phyloP scores from a whole-genome alignment of 2,329 filamentous ascomycete genomes.

The Penicillium sp. region DNA sequence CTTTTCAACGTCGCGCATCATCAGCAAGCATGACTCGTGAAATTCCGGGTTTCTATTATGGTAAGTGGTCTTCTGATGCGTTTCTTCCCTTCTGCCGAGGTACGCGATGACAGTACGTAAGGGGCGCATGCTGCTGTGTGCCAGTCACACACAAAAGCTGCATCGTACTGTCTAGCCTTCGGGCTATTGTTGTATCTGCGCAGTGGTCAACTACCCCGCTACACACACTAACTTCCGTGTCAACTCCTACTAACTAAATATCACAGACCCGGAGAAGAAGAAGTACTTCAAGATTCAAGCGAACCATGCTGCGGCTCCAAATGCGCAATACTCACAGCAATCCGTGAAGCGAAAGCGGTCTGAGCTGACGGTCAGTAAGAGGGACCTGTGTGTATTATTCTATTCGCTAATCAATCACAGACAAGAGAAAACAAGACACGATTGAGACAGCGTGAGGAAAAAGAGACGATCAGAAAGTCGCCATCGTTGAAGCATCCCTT shows the following conservation, averaged over 20 bases:
- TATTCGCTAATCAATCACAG: constrained; percentile 20
- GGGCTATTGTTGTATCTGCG: not conserved
- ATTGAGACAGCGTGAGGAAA: constrained; percentile 27
- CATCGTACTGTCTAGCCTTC: not conserved
- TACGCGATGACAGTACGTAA: not conserved
- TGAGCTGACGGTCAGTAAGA: constrained; percentile 39
- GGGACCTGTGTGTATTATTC: not conserved
- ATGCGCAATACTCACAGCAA: constrained; percentile 56
- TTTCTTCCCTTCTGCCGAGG: not conserved
- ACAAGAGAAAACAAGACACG: constrained; percentile 28
- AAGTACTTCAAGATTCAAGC: constrained; percentile 68
- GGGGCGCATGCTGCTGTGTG: not conserved
- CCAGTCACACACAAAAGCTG: not conserved
- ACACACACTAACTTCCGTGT: not conserved
- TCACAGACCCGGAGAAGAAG: constrained; percentile 51
- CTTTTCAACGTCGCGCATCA: not conserved
- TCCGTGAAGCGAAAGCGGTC: constrained; percentile 57
- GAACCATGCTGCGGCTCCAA: constrained; percentile 50
- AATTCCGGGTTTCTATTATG: constrained; percentile 37
- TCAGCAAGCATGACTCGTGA: constrained; percentile 27
- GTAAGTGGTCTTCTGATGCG: constrained; percentile 18
- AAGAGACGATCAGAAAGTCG: constrained; percentile 36
- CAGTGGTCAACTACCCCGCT: not conserved
- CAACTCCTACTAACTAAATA: not conserved
- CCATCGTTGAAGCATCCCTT: constrained; percentile 32